A percentile compares a stretch with the other conserved stretches of the same genome.
Conservation (phyloP, 768 basidiomycete genomes). For the Pleurotus cornucopiae region DNA sequence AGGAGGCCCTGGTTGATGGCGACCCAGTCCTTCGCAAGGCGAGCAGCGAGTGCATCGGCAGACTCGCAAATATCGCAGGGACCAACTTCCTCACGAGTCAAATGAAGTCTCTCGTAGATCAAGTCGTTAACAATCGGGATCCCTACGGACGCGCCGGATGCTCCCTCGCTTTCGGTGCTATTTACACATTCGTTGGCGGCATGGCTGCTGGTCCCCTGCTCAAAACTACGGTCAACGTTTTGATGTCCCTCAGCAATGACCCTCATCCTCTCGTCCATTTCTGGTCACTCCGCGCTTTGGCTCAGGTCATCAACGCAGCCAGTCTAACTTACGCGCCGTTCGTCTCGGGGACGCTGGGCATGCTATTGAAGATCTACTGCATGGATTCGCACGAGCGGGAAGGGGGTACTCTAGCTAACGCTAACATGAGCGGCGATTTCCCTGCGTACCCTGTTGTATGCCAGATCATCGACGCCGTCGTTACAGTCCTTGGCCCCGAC, state of each 20-base stretch:
- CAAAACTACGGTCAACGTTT: constrained; percentile 92
- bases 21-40: constrained; percentile 73
- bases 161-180: constrained; percentile 86
- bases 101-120: constrained; percentile 87
- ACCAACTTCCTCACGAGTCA: constrained; percentile 81
- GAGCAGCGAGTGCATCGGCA: constrained; percentile 86
- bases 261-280: constrained; percentile 96
- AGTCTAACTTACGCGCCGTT: constrained; percentile 89
- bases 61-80: constrained; percentile 78
- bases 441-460: constrained; percentile 92
- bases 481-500: constrained; percentile 92
- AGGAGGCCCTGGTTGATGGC: constrained; percentile 80
- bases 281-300: constrained; percentile 84
- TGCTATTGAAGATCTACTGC: constrained; percentile 87
- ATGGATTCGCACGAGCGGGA: constrained; percentile 90
- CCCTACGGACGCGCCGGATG: constrained; percentile 92
- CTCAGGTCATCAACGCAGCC: constrained; percentile 85
- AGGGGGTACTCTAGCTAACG: constrained; percentile 77
- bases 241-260: constrained; percentile 93
- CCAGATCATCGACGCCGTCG: constrained; percentile 88
- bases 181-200: constrained; percentile 89
- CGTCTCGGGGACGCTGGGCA: constrained; percentile 82
- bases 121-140: constrained; percentile 92
- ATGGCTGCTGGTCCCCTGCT: constrained; percentile 92
- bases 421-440: constrained; percentile 85